Percentiles rank a stretch among this genome's conserved stretches.
Evolutionary conservation across 2,329 filamentous ascomycete species (phyloP).

Genomic region (Emmonsiellopsis sp.): DNA sequence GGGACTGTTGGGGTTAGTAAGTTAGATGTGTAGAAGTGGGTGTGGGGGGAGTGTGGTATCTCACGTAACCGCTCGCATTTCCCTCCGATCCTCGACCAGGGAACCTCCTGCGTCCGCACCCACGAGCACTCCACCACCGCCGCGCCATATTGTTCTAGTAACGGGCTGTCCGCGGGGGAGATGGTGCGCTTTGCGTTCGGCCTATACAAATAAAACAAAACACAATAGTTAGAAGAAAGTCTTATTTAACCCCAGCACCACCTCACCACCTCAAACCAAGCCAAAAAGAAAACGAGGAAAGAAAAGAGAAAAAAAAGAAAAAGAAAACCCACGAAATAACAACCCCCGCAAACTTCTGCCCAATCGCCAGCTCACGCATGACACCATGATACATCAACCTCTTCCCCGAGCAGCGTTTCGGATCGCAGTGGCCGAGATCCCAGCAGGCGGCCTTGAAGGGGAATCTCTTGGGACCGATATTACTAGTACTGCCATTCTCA

Average conservation of each 20-base stretch:
- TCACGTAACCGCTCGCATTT: conserved; percentile 71
- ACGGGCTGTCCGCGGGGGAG: conserved; percentile 69
- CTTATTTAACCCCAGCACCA: too few relatives aligned
- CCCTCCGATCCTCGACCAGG: conserved; percentile 83
- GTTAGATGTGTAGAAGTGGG: neutral
- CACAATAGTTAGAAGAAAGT: neutral
- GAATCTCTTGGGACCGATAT: conserved; percentile 21
- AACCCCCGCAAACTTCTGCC: conserved; percentile 83
- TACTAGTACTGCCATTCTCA: too few relatives aligned
- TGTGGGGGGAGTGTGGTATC: conserved; percentile 8
- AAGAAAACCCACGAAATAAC: conserved; percentile 59
- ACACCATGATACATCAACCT: conserved; percentile 82
- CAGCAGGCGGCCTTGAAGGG: conserved; percentile 90
- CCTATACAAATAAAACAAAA: conserved; percentile 18
- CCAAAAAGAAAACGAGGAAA: too few relatives aligned
- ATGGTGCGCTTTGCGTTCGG: conserved; percentile 84
- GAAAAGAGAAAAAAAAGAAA: neutral
- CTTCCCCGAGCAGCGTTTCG: conserved; percentile 93
- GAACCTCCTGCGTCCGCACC: conserved; percentile 85
- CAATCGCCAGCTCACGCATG: conserved; percentile 86
- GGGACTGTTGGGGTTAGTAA: conserved; percentile 46
- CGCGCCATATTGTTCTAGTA: conserved; percentile 81
- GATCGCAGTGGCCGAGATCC: conserved; percentile 96
- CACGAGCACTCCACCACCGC: conserved; percentile 97
- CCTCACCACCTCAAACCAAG: too few relatives aligned